Evolutionary conservation across 2,329 filamentous ascomycete species (phyloP).

Genomic region (Exophiala calicioides): DNA sequence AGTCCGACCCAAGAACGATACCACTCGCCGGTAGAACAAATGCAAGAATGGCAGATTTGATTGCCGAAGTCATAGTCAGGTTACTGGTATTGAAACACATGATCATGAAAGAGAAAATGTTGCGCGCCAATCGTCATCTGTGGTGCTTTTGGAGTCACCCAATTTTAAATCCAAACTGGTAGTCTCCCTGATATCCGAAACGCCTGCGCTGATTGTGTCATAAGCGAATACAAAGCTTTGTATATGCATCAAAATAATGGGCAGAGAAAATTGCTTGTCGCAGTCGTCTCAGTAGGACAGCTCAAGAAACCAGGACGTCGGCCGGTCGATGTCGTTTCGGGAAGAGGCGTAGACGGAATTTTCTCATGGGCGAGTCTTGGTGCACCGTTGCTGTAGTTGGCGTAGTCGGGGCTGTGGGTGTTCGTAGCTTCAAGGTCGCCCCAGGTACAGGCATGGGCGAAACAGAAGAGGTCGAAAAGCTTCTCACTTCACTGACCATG

Average conservation of each 20-base stretch:
- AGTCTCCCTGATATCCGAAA: slow-evolving; percentile 4
- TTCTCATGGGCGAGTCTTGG: slow-evolving; percentile 15
- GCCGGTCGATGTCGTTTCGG: slow-evolving; percentile 19
- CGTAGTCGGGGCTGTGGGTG: slow-evolving; percentile 4
- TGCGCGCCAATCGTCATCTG: no score
- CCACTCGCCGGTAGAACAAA: no score
- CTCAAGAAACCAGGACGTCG: slow-evolving; percentile 23
- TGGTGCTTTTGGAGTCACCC: no score
- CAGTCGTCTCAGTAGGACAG: not conserved
- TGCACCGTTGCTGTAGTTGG: not conserved
- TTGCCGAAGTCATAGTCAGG: no score
- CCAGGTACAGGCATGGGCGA: slow-evolving; percentile 9
- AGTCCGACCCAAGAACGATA: no score
- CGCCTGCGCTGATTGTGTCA: slow-evolving; percentile 17
- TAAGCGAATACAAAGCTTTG: not conserved
- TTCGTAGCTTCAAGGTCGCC: slow-evolving; percentile 1
- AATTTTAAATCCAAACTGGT: no score
- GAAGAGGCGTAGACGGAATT: slow-evolving; percentile 23
- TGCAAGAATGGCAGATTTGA: no score
- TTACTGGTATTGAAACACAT: no score
- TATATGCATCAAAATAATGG: not conserved
- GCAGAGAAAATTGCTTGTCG: not conserved
- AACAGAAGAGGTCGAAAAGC: slow-evolving; percentile 9
- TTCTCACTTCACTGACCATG: slow-evolving; percentile 15
- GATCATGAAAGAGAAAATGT: not conserved